These are phyloP conservation scores for Trametes villosa DNA, from an alignment of 768 basidiomycete genomes.

Conservation along the genomic window DNA sequence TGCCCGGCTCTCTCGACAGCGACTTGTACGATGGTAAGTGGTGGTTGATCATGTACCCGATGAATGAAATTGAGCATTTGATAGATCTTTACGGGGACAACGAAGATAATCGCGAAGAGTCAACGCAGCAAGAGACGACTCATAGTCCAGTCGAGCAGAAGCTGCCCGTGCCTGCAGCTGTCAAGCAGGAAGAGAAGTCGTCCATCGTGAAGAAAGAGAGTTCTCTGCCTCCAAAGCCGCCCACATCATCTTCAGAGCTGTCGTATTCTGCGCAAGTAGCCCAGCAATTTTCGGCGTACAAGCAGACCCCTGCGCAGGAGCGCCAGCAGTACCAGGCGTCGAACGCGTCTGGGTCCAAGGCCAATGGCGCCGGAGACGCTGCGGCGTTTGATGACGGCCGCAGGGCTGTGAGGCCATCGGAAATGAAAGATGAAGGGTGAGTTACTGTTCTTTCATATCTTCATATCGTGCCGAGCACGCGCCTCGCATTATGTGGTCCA, in stretches of 20 bases:
- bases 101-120: slow-evolving; percentile 41
- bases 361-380: slow-evolving; percentile 39
- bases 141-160: slow-evolving; percentile 34
- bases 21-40: slow-evolving; percentile 85
- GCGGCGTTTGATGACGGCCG: slow-evolving; percentile 51
- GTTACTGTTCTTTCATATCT: slow-evolving; percentile 32
- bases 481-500: slow-evolving; percentile 3
- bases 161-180: neutral
- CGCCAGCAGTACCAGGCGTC: slow-evolving; percentile 23
- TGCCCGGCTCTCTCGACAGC: slow-evolving; percentile 60
- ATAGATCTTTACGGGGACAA: slow-evolving; percentile 63
- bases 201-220: slow-evolving; percentile 13
- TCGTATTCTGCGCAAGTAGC: slow-evolving; percentile 31
- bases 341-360: slow-evolving; percentile 23
- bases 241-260: slow-evolving; percentile 17
- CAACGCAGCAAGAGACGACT: slow-evolving; percentile 41
- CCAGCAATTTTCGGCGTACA: slow-evolving; percentile 31
- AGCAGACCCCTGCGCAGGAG: slow-evolving; percentile 31
- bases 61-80: neutral
- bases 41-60: neutral
- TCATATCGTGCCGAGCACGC: neutral
- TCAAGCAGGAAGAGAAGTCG: slow-evolving; percentile 21
- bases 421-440: slow-evolving; percentile 99
- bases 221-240: slow-evolving; percentile 28
- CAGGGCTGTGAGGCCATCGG: slow-evolving; percentile 64